phyloP scores from a whole-genome alignment of 1,284 basidiomycete genomes.

The Ganoderma leucocontextum region DNA sequence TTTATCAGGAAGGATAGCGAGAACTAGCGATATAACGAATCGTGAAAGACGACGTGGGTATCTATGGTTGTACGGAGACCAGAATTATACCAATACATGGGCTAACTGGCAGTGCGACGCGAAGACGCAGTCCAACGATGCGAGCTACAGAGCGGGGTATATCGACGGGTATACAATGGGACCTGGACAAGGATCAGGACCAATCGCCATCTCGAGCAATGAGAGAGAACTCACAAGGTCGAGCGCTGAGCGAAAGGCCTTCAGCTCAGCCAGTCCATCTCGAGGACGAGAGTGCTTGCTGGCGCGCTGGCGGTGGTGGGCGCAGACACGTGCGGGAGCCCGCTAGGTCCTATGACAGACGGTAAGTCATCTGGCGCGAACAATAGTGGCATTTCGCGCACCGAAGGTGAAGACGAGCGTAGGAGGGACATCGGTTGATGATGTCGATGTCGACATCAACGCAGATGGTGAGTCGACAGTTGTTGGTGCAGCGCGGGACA shows the following conservation, averaged over 20 bases:
- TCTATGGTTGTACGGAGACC: not conserved
- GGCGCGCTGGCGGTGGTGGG: not conserved
- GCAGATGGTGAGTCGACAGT: not conserved
- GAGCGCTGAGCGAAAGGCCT: not conserved
- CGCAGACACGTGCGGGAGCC: not conserved
- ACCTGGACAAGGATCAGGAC: not conserved
- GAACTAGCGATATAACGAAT: not conserved
- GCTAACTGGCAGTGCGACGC: not conserved
- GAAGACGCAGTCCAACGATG: not conserved
- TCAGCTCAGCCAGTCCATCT: conserved; percentile 8
- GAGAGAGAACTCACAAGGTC: not conserved
- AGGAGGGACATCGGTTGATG: not conserved
- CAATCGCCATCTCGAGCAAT: not conserved
- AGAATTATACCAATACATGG: not conserved
- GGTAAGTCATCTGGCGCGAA: not conserved
- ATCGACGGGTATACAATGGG: not conserved
- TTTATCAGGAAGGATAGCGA: no score
- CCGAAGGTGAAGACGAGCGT: not conserved
- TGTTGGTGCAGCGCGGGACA: not conserved
- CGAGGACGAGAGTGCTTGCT: not conserved
- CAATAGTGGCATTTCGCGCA: not conserved
- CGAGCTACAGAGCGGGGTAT: not conserved
- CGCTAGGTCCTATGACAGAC: not conserved
- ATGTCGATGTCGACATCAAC: not conserved
- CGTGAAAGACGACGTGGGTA: not conserved